Conservation (phyloP, 176 grass and related monocot species). For the Puya raimondii region DNA sequence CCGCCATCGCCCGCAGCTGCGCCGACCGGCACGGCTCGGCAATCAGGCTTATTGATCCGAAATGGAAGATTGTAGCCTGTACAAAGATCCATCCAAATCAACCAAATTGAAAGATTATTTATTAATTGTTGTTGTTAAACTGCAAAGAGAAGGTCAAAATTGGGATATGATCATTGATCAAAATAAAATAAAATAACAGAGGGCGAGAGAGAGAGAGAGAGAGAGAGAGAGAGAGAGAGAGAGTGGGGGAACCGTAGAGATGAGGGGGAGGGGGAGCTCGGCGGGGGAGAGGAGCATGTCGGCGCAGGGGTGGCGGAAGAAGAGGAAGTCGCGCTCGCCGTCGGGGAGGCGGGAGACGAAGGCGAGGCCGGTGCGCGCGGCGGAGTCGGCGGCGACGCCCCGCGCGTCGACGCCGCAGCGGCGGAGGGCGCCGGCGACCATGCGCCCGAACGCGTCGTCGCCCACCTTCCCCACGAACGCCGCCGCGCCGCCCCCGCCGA, state of each 20-base stretch:
- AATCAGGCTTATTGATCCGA: constrained; percentile 86
- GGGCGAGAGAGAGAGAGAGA: too few relatives aligned
- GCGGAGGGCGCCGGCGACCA: constrained; percentile 68
- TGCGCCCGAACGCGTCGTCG: constrained; percentile 85
- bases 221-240: too few relatives aligned
- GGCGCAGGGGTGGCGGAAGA: constrained; percentile 80
- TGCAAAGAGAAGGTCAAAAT: too few relatives aligned
- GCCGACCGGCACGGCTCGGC: constrained; percentile 62
- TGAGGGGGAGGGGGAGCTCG: constrained; percentile 62
- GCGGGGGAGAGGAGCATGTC: constrained; percentile 74
- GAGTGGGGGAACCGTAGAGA: constrained; percentile 11
- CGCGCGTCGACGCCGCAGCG: constrained; percentile 54
- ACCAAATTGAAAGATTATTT: too few relatives aligned
- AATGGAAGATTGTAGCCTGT: constrained; percentile 65
- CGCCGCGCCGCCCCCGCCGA: constrained; percentile 40
- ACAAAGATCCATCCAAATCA: too few relatives aligned
- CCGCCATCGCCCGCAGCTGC: constrained; percentile 67
- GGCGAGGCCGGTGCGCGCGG: constrained; percentile 68
- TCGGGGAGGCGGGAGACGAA: constrained; percentile 65
- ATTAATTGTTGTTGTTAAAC: too few relatives aligned
- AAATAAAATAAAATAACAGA: too few relatives aligned
- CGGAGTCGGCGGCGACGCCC: constrained; percentile 53
- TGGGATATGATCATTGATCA: too few relatives aligned
- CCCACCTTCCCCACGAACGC: constrained; percentile 97
- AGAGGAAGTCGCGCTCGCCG: constrained; percentile 96